phyloP scores from a whole-genome alignment of 768 basidiomycete species.

The Boletus fagicola region DNA sequence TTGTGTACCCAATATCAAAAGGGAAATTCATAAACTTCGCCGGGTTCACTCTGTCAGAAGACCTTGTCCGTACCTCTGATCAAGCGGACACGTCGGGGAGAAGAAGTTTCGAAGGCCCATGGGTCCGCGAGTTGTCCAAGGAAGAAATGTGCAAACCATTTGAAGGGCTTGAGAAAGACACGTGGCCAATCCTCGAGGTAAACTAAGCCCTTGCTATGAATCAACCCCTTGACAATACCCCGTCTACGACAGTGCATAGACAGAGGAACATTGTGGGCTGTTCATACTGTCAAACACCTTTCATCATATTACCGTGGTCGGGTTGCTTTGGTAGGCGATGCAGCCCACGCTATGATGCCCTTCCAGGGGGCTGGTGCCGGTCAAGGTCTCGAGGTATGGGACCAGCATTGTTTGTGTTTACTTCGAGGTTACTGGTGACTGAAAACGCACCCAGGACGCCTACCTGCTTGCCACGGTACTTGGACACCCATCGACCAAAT shows the following conservation, averaged over 20 bases:
- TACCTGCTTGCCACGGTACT: conserved; percentile 41
- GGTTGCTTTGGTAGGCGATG: conserved; percentile 48
- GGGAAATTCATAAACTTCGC: conserved; percentile 63
- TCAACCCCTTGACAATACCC: not conserved
- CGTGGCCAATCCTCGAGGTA: conserved; percentile 55
- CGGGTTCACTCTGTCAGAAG: conserved; percentile 50
- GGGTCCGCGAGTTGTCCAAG: conserved; percentile 47
- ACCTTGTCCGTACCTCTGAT: conserved; percentile 50
- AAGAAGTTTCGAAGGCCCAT: conserved; percentile 34
- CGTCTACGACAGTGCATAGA: conserved; percentile 47
- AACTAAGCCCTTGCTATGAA: conserved; percentile 8
- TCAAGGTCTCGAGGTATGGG: conserved; percentile 42
- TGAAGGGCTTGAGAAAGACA: conserved; percentile 57
- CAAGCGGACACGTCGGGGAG: conserved; percentile 15
- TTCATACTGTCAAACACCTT: conserved; percentile 56
- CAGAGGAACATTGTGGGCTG: conserved; percentile 57
- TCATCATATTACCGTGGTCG: conserved; percentile 49
- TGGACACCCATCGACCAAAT: conserved; percentile 37
- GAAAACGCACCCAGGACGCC: conserved; percentile 29
- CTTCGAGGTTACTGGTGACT: not conserved
- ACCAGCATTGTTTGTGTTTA: not conserved
- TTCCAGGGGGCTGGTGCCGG: conserved; percentile 46
- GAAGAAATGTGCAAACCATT: conserved; percentile 48
- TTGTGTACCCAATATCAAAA: conserved; percentile 59
- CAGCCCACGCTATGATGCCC: conserved; percentile 43